Evolutionary conservation across 441 rosid species (phyloP), one percentile per base, ranked within the genome.

Genomic region (Croton setiger): DNA sequence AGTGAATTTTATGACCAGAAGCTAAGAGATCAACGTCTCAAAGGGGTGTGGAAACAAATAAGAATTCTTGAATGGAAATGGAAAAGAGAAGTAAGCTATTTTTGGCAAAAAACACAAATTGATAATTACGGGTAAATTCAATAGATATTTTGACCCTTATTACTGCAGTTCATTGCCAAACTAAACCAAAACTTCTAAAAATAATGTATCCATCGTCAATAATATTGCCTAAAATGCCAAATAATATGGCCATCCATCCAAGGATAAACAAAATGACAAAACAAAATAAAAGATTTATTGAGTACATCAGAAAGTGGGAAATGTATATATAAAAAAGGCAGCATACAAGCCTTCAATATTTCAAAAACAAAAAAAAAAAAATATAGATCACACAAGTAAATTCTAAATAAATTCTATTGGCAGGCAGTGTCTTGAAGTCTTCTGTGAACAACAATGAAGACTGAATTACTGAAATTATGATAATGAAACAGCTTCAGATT

Each of bases 351-450:
- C 17, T 60, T 48, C 36, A 65, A 4, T 55, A 31, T 1, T 35
- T 31, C 59, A 35, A 15, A 66, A 55, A 64, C 23, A 66, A 55
- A 64, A 21, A 12, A 11, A 45, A 27, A 43, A 3, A 37, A 51
- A 41, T n/a, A n/a, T n/a, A n/a, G n/a, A 27, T 4, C 43, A 20
- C 47, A 33, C 15, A n/a, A 35, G 35, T 39, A 52, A 23, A 36
- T 61, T 13, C 66, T 36, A 53, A 31, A 60, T 36, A 53, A 31
- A 60, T 35, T 59, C 72, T 52, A 12, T 11, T 39, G 59, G 18
- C n/a, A 52, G 59, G 18, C n/a, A 52, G 43, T 39, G 43, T 33
- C 47, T 21, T 10, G 44, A 37, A n/a, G 72, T 69, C 66, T 69
- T 37, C 36, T 54, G 31, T 53, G 1, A 53, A 55, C 20, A 51